Evolutionary conservation across 805 yeast genomes (phyloP), one percentile per base, ranked within the genome.

Genomic region (Myxozyma vanderwaltii): DNA sequence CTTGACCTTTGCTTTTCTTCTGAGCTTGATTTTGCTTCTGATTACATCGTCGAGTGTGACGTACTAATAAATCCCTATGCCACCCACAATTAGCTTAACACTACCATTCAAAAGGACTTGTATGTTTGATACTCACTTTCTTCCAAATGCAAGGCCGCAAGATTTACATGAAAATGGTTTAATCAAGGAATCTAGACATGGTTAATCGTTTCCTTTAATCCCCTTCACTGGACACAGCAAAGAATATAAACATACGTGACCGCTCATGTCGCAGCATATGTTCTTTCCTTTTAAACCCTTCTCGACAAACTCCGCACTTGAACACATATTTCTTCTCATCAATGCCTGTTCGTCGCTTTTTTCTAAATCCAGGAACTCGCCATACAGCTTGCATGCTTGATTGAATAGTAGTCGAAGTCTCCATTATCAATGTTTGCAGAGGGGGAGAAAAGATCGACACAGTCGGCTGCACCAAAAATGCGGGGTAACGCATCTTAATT

Each of bases 111-210:
- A n/a, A n/a, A n/a, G n/a, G n/a, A n/a, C n/a, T n/a, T n/a, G n/a
- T n/a, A n/a, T n/a, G n/a, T n/a, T n/a, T n/a, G n/a, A n/a, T 17
- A 31, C 26, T 19, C 23, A 46, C 50, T 46, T 46, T 46, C 50
- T 46, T 8, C 50, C 50, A 46, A 46, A 46, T 29, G 40, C 39
- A 1, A 46, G 17, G 12, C 39, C 39, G 33, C 50, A 46, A 4
- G 31, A 7, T 13, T 8, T 3, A 33, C 50, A 31, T 17, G 13
- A 7, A 21, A 31, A 33, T 17, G 50, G 50, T 31, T 31, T 46
- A 7, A 46, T 46, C 2, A 27, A 39, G 2, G 40, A 31, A 21
- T 46, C 50, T 46, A 8, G 8, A 26, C 5, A 45, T 3, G 15
- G 13, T 2, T 43, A 21, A 12, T 23, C 19, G 47, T n/a, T n/a